Percentiles rank a stretch among this genome's conserved stretches.
phyloP scores from a whole-genome alignment of 2,329 filamentous ascomycete species.

The Aspergillus udagawae region DNA sequence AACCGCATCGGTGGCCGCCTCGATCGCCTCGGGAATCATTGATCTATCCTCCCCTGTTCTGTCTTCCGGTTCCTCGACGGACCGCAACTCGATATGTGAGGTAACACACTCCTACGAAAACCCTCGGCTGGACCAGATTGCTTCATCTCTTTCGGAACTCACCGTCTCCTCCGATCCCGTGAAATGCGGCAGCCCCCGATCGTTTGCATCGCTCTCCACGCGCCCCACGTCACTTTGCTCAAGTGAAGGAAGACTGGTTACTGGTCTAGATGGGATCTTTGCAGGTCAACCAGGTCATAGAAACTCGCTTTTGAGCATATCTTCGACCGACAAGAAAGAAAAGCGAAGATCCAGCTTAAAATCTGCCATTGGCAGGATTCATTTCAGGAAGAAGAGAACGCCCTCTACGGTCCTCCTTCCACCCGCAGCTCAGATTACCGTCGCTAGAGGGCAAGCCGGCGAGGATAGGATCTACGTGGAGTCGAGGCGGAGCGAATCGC shows the following conservation, averaged over 20 bases:
- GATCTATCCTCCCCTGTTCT: conserved; percentile 32
- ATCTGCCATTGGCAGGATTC: conserved; percentile 32
- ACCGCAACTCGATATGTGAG: conserved; percentile 29
- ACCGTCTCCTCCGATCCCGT: conserved; percentile 26
- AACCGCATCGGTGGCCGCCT: conserved; percentile 33
- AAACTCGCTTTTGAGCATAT: conserved; percentile 25
- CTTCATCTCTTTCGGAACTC: conserved; percentile 29
- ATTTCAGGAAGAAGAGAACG: conserved; percentile 32
- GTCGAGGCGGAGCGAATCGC: conserved; percentile 9
- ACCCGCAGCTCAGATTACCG: conserved; percentile 23
- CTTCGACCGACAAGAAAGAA: conserved; percentile 27
- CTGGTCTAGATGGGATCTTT: conserved; percentile 13
- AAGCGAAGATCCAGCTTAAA: conserved; percentile 30
- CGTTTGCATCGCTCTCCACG: conserved; percentile 36
- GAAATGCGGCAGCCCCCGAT: conserved; percentile 33
- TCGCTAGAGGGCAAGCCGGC: conserved; percentile 22
- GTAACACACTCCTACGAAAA: conserved; percentile 21
- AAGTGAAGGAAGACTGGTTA: conserved; percentile 25
- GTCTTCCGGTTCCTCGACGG: conserved; percentile 30
- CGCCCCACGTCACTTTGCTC: conserved; percentile 38
- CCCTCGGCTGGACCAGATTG: conserved; percentile 26
- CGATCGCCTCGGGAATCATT: conserved; percentile 31
- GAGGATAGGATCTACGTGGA: conserved; percentile 37
- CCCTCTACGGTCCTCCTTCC: conserved; percentile 27
- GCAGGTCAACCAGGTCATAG: conserved; percentile 16